phyloP scores from a whole-genome alignment of 176 grass and related monocot species.

The Rhynchospora tenuis region DNA sequence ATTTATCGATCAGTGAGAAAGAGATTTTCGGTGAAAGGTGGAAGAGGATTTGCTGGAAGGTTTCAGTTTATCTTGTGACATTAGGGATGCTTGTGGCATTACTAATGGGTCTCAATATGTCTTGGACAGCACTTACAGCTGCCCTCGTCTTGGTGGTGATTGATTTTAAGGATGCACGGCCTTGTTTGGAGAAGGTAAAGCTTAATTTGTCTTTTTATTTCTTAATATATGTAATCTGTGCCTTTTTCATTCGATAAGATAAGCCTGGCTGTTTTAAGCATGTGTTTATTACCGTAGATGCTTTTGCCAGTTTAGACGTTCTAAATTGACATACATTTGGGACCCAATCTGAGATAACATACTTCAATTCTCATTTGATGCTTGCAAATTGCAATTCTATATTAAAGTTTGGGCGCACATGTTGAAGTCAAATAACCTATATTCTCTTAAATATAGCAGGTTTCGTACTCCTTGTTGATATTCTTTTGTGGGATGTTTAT shows the following conservation, averaged over 20 bases:
- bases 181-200: constrained; percentile 86
- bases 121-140: constrained; percentile 86
- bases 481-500: constrained; percentile 99
- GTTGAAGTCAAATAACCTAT: not conserved
- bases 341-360: not conserved
- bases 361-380: not conserved
- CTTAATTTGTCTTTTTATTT: not conserved
- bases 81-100: constrained; percentile 76
- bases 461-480: constrained; percentile 87
- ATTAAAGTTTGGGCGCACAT: not conserved
- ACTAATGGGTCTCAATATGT: constrained; percentile 92
- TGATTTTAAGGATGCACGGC: constrained; percentile 86
- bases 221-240: not conserved
- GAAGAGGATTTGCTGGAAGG: constrained; percentile 73
- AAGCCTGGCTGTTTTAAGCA: not conserved
- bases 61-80: constrained; percentile 65
- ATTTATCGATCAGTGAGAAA: constrained; percentile 28
- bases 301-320: not conserved
- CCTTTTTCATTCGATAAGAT: not conserved
- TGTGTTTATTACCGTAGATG: not conserved
- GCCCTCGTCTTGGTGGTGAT: constrained; percentile 78
- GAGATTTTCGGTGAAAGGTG: constrained; percentile 35
- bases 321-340: not conserved
- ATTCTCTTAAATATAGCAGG: constrained; percentile 36
- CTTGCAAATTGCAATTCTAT: not conserved